These are phyloP conservation scores for Diaporthe ilicicola DNA, from an alignment of 2,329 filamentous ascomycete genomes.

Conservation along the genomic window DNA sequence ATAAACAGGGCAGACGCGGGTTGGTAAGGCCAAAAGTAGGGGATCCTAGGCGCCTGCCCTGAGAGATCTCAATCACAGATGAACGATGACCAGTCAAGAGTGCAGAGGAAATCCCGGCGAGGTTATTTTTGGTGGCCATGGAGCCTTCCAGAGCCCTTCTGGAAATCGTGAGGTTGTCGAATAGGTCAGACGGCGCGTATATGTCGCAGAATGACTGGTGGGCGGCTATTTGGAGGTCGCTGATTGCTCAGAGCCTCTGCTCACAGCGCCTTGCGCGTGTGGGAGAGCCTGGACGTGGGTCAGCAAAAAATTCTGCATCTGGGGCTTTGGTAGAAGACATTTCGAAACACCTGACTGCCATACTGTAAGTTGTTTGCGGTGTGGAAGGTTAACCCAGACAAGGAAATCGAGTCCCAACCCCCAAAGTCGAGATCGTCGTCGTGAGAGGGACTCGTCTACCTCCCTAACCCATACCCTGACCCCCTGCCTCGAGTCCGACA, in stretches of 20 bases:
- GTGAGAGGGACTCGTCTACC: not conserved
- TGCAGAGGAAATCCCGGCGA: not conserved
- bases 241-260: conserved; percentile 29
- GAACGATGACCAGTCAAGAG: not conserved
- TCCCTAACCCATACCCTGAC: no score
- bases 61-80: not conserved
- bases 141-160: conserved; percentile 1
- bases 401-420: not conserved
- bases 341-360: not conserved
- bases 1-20: conserved; percentile 12
- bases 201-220: conserved; percentile 4
- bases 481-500: no score
- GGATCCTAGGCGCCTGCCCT: not conserved
- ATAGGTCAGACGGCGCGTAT: conserved; percentile 27
- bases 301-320: not conserved
- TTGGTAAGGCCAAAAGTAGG: not conserved
- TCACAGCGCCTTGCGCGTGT: not conserved
- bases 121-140: conserved; percentile 1
- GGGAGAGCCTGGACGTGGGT: conserved; percentile 7
- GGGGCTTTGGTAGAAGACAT: not conserved
- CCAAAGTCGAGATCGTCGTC: not conserved
- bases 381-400: not conserved
- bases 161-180: conserved; percentile 13
- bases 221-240: conserved; percentile 30
- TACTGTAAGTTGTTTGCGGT: not conserved